A percentile compares a stretch with the other conserved stretches of the same genome.
These are phyloP conservation scores for Chenopodium berlandieri DNA, from an alignment of 148 eudicot species.

Conservation along the genomic window DNA sequence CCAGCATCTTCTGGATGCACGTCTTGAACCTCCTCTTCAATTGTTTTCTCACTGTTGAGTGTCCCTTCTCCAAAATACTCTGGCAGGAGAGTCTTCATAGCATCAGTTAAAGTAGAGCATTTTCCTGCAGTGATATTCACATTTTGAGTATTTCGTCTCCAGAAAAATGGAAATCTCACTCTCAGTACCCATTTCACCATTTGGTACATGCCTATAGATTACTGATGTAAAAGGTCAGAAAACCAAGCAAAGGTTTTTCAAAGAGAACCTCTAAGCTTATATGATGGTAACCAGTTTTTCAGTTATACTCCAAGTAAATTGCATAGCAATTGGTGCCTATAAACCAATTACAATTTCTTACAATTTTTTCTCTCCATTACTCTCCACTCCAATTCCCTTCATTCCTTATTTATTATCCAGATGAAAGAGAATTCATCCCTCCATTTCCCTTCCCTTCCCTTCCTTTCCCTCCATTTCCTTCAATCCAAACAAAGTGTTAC, in stretches of 20 bases:
- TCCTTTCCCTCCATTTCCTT: too few relatives aligned
- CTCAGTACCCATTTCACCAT: background rate
- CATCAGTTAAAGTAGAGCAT: conserved; percentile 68
- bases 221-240: too few relatives aligned
- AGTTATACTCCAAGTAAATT: too few relatives aligned
- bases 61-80: conserved; percentile 47
- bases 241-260: background rate
- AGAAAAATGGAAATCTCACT: background rate
- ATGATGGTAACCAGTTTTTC: background rate
- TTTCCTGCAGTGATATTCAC: conserved; percentile 47
- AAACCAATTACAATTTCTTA: too few relatives aligned
- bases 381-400: too few relatives aligned
- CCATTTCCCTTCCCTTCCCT: too few relatives aligned
- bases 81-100: conserved; percentile 66
- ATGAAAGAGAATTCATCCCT: too few relatives aligned
- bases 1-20: conserved; percentile 38
- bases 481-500: too few relatives aligned
- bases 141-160: background rate
- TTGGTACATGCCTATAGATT: background rate
- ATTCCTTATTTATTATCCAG: too few relatives aligned
- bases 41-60: conserved; percentile 19
- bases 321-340: background rate
- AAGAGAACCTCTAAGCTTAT: background rate
- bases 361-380: too few relatives aligned
- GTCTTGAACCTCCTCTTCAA: conserved; percentile 31